Base-by-base conservation (phyloP, 1,139 yeast species). In the Debaryomyces nepalensis region DNA sequence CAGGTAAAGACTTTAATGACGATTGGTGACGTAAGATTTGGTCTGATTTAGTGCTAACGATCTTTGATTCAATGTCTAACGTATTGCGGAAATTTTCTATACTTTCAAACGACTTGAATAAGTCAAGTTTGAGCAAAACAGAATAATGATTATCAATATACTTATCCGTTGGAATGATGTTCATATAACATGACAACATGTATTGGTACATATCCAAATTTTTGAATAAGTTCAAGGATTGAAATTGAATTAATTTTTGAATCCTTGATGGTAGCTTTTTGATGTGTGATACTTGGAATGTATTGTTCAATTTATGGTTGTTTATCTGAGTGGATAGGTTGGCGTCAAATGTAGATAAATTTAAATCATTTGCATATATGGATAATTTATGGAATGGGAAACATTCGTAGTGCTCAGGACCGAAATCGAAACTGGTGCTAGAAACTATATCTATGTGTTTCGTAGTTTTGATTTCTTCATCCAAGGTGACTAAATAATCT, bases 141-240 rank as follows among this genome's bases (percentile, higher is more conserved):
- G 68, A 53, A 50, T 65, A 73, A 53, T 73, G 78, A 45, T 71
- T 73, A 45, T 70, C 66, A 14, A 61, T 47, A 36, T 49, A 52
- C 14, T 52, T 51, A 8, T 58, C 58, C 10, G 46, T 44, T 0
- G 77, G 77, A 4, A 65, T 57, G 22, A 58, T 51, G 44, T 73
- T 73, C 41, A 55, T 64, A 50, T 73, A 73, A 46, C 77, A 73
- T 8, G 76, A 70, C 35, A 64, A 51, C 66, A 69, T 67, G 53
- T 73, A 73, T 47, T 67, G 70, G 49, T 62, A 70, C 26, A 70
- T 55, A 34, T 61, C 57, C 44, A 71, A 59, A 30, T 62, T 56
- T 47, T 72, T 70, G 53, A 68, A 69, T 38, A 70, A 50, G 27
- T 64, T 63, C 23, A 70, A 54, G 9, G 71, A 60, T 33, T 59